Evolutionary conservation across 2,329 filamentous ascomycete genomes (phyloP).

Genomic region (Aspergillus brasiliensis): DNA sequence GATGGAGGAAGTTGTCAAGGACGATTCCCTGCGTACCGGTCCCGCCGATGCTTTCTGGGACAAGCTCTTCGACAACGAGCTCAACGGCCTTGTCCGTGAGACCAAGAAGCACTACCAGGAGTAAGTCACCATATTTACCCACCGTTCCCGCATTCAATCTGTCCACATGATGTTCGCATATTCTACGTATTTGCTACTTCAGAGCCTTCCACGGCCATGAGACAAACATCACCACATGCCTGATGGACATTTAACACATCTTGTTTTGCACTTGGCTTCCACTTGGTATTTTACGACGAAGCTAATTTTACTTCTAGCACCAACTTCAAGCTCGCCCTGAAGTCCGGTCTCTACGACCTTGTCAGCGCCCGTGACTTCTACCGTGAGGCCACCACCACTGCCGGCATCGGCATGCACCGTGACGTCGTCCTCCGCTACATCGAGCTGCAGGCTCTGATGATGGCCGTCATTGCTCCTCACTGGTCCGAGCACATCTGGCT

Average conservation of each 20-base stretch:
- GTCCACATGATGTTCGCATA: background rate
- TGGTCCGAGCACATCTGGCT: slow-evolving; percentile 95
- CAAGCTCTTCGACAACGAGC: slow-evolving; percentile 86
- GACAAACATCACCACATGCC: slow-evolving; percentile 66
- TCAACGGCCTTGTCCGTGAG: slow-evolving; percentile 80
- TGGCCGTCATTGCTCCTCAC: slow-evolving; percentile 85
- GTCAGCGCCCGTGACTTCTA: slow-evolving; percentile 86
- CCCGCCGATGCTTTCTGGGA: slow-evolving; percentile 79
- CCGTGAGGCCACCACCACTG: slow-evolving; percentile 75
- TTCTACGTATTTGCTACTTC: slow-evolving; percentile 99
- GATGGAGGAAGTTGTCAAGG: slow-evolving; percentile 81
- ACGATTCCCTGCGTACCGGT: slow-evolving; percentile 75
- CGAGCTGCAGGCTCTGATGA: slow-evolving; percentile 79
- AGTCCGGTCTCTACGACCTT: slow-evolving; percentile 87
- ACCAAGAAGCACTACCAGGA: slow-evolving; percentile 75
- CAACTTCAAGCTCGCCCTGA: slow-evolving; percentile 83
- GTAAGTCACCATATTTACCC: slow-evolving; percentile 41
- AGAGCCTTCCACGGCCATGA: slow-evolving; percentile 93
- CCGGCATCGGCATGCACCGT: slow-evolving; percentile 82
- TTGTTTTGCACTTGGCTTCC: background rate
- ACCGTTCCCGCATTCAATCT: background rate
- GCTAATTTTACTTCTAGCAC: slow-evolving; percentile 50
- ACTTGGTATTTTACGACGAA: background rate
- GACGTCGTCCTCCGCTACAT: slow-evolving; percentile 79
- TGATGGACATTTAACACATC: background rate